Conservation (phyloP, 768 basidiomycete genomes). For the Lanmaoa pseudosensibilis region DNA sequence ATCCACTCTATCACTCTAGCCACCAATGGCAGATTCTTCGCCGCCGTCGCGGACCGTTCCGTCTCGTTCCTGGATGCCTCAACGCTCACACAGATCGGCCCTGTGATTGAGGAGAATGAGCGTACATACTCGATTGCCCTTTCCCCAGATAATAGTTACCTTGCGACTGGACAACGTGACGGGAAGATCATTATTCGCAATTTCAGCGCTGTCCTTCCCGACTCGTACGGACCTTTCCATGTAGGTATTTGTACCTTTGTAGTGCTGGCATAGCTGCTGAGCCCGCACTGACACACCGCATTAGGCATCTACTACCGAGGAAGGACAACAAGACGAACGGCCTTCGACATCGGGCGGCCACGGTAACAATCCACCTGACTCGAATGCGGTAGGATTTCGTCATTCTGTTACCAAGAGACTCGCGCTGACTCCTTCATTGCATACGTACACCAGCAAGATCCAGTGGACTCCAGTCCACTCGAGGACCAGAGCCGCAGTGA, state of each 20-base stretch:
- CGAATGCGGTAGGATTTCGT: no score
- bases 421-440: not conserved
- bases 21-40: not conserved
- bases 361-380: no score
- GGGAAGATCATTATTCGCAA: not conserved
- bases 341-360: not conserved
- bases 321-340: no score
- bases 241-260: no score
- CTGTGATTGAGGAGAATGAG: not conserved
- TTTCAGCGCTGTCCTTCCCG: not conserved
- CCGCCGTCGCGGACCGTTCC: not conserved
- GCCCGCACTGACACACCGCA: not conserved
- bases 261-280: not conserved
- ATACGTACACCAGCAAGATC: not conserved
- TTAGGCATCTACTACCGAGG: no score
- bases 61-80: not conserved
- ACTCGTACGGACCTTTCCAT: not conserved
- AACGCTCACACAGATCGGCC: not conserved
- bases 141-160: no score
- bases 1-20: not conserved
- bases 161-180: not conserved
- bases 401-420: no score
- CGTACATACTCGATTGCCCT: accelerated
- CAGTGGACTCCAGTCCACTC: not conserved
- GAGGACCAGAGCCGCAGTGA: not conserved